phyloP scores from a whole-genome alignment of 192 early-diverging fungal species.

The Chytriomyces sp. region DNA sequence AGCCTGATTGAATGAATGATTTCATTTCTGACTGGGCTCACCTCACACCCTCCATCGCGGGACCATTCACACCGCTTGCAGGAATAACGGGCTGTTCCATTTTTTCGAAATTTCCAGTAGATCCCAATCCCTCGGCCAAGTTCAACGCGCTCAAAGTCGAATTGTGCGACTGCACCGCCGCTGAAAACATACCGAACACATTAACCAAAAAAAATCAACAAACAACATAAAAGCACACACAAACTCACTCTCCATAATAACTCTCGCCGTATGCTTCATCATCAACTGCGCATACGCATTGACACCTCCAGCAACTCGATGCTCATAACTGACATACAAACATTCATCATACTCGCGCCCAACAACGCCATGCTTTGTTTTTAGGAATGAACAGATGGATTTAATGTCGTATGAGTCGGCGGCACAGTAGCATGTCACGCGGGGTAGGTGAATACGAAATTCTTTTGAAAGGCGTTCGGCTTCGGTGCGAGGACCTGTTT shows the following conservation, averaged over 20 bases:
- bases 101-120: too few species aligned
- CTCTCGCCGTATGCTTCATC: slow-evolving; percentile 16
- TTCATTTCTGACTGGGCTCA: too few species aligned
- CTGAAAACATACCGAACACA: too few species aligned
- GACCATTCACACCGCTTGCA: not conserved
- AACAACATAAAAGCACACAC: too few species aligned
- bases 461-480: slow-evolving; percentile 71
- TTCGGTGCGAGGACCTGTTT: slow-evolving; percentile 34
- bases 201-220: too few species aligned
- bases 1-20: too few species aligned
- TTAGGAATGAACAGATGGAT: slow-evolving; percentile 38
- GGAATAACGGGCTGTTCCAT: not conserved
- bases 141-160: too few species aligned
- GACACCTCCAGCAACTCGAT: not conserved
- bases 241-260: not conserved
- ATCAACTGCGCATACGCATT: slow-evolving; percentile 14
- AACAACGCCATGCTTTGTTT: slow-evolving; percentile 36
- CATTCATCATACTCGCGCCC: slow-evolving; percentile 57
- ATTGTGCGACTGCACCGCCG: too few species aligned
- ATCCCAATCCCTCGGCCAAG: too few species aligned
- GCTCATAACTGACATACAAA: slow-evolving; percentile 52
- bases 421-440: slow-evolving; percentile 58
- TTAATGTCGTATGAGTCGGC: slow-evolving; percentile 50
- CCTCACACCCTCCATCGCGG: too few species aligned
- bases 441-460: slow-evolving; percentile 71